Evolutionary conservation across 139 green algal genomes (phyloP).

Genomic region (Chlorella sp.): DNA sequence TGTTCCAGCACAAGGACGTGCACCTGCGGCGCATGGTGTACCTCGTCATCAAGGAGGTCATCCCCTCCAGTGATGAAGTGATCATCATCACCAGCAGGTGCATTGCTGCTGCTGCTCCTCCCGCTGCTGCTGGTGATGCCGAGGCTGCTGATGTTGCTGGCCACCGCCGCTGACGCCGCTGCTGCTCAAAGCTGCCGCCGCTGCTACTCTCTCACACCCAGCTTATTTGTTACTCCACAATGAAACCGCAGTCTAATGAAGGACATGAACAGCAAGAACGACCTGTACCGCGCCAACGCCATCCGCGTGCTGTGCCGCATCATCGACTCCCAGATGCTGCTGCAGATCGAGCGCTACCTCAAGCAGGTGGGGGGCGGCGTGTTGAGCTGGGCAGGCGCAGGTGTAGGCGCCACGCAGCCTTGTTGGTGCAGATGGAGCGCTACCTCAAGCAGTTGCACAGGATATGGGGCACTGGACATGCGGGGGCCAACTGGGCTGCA

Average conservation of each 20-base stretch:
- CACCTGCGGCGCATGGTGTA: conserved; percentile 98
- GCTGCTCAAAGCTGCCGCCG: too few relatives aligned
- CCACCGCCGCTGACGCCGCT: neutral
- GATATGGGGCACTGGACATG: too few relatives aligned
- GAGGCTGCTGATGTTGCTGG: neutral
- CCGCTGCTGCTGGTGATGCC: neutral
- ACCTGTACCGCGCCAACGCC: conserved; percentile 96
- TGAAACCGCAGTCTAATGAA: conserved; percentile 97
- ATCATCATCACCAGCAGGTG: conserved; percentile 95
- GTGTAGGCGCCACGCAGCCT: too few relatives aligned
- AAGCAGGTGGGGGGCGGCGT: conserved; percentile 76
- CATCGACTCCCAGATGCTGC: conserved; percentile 89
- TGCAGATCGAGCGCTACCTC: conserved; percentile 90
- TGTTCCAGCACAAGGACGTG: conserved; percentile 97
- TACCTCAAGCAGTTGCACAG: conserved; percentile 90
- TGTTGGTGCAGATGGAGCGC: conserved; percentile 91
- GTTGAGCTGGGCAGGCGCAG: conserved; percentile 6
- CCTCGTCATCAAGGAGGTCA: conserved; percentile 99
- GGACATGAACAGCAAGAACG: conserved; percentile 98
- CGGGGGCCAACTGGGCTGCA: too few relatives aligned
- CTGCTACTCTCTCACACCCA: too few relatives aligned
- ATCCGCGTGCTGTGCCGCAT: conserved; percentile 98
- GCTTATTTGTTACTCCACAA: too few relatives aligned
- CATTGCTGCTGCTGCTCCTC: neutral
- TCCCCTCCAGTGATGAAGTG: conserved; percentile 91